Conservation (phyloP, 139 green algal genomes). For the Eudorina sp. region DNA sequence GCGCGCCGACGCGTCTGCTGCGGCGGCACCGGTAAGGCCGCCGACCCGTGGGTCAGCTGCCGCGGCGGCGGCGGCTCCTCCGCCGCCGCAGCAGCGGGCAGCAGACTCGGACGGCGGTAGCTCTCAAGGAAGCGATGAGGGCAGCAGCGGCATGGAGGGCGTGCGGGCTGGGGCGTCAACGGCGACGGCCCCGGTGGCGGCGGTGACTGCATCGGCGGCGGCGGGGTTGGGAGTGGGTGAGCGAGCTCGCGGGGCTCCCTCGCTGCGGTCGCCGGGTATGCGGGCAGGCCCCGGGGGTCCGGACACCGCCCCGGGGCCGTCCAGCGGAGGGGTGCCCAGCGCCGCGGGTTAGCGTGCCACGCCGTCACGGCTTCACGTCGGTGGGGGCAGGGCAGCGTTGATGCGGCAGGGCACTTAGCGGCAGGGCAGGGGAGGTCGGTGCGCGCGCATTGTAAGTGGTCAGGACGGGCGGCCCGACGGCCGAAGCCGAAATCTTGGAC, state of each 20-base stretch:
- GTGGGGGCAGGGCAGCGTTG: too few species aligned
- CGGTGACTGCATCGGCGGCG: background rate
- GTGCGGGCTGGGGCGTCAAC: too few species aligned
- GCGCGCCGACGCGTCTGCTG: background rate
- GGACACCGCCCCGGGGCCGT: background rate
- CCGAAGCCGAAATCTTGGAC: too few species aligned
- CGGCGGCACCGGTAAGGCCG: too few species aligned
- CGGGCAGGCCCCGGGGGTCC: background rate
- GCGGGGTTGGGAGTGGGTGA: background rate
- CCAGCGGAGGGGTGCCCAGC: background rate
- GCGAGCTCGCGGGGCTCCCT: background rate
- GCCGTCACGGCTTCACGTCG: too few species aligned
- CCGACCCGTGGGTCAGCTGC: background rate
- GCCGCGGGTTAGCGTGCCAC: conserved; percentile 4
- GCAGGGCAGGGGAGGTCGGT: too few species aligned
- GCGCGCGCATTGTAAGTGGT: too few species aligned
- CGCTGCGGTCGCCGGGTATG: conserved; percentile 6
- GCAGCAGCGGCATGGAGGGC: background rate
- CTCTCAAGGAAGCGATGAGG: background rate
- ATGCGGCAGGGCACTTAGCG: too few species aligned
- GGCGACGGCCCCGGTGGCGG: background rate
- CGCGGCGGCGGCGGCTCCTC: background rate
- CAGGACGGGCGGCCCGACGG: too few species aligned
- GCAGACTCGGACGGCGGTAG: background rate
- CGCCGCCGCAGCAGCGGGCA: background rate